phyloP scores from a whole-genome alignment of 805 yeast genomes.

The Candida alai region DNA sequence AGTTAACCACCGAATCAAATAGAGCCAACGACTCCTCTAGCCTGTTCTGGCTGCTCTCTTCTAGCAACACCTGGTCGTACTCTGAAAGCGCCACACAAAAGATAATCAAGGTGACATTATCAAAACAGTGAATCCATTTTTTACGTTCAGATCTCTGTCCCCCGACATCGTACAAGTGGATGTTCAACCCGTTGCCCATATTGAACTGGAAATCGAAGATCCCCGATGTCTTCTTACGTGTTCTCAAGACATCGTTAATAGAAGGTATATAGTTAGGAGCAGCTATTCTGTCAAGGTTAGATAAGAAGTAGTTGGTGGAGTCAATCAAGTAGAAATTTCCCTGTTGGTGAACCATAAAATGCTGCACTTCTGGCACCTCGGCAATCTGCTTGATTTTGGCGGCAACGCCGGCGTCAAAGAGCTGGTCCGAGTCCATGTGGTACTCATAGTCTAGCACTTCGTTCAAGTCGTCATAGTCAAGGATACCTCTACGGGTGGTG shows the following conservation, averaged over 20 bases:
- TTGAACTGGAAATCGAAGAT: constrained; percentile 78
- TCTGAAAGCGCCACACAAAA: constrained; percentile 91
- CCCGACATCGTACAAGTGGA: constrained; percentile 74
- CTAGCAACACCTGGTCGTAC: constrained; percentile 82
- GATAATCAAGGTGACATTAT: constrained; percentile 82
- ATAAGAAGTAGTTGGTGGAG: constrained; percentile 75
- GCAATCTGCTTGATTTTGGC: constrained; percentile 50
- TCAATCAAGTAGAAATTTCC: constrained; percentile 80
- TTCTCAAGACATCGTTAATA: constrained; percentile 74
- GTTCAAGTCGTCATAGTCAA: constrained; percentile 38
- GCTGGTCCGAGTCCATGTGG: constrained; percentile 50
- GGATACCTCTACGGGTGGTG: constrained; percentile 15
- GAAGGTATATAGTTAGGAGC: constrained; percentile 62
- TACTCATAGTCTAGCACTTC: constrained; percentile 44
- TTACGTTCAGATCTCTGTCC: constrained; percentile 95
- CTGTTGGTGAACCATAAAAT: constrained; percentile 54
- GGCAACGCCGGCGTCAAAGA: constrained; percentile 50
- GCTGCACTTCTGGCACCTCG: constrained; percentile 52
- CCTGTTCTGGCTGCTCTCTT: constrained; percentile 71
- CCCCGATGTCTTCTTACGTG: constrained; percentile 91
- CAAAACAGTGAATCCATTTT: constrained; percentile 97
- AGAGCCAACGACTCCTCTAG: constrained; percentile 77
- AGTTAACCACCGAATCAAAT: constrained; percentile 87
- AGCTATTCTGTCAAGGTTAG: constrained; percentile 60
- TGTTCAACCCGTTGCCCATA: constrained; percentile 51